phyloP scores from a whole-genome alignment of 805 yeast genomes.

The Ogataea haglerorum region DNA sequence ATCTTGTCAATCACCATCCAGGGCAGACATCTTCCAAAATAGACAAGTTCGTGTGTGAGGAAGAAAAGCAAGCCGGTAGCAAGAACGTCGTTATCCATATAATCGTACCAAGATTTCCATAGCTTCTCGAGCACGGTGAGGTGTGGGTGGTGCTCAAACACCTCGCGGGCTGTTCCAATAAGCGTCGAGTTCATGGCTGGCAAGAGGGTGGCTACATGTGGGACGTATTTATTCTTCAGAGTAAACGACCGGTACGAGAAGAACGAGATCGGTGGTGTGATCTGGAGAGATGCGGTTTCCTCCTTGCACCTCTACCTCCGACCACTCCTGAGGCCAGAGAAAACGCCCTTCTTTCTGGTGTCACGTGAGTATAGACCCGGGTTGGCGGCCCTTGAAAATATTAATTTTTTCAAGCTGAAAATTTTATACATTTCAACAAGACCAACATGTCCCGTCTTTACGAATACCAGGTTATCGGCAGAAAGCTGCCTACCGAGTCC shows the following conservation, averaged over 20 bases:
- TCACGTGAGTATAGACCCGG: conserved; percentile 7
- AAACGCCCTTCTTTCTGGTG: too few species aligned
- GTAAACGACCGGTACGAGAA: conserved; percentile 8
- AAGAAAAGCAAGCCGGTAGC: conserved; percentile 59
- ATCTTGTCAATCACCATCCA: conserved; percentile 54
- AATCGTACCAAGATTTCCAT: conserved; percentile 57
- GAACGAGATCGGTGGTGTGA: conserved; percentile 7
- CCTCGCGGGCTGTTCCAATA: conserved; percentile 21
- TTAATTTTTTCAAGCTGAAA: conserved; percentile 10
- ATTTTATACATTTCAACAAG: conserved; percentile 20
- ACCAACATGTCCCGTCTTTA: conserved; percentile 75
- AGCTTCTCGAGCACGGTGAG: conserved; percentile 42
- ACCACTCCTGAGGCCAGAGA: too few species aligned
- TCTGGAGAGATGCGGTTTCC: neutral
- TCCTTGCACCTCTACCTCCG: too few species aligned
- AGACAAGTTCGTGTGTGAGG: conserved; percentile 52
- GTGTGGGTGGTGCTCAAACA: conserved; percentile 39
- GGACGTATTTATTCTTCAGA: neutral
- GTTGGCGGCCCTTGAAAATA: conserved; percentile 8
- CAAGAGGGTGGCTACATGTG: too few species aligned
- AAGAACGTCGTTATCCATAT: conserved; percentile 50
- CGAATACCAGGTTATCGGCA: conserved; percentile 99
- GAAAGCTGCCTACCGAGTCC: conserved; percentile 98
- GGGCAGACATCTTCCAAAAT: conserved; percentile 57
- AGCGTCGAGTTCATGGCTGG: conserved; percentile 4